Evolutionary conservation across 768 basidiomycete species (phyloP).

Genomic region (Kwoniella sp.): DNA sequence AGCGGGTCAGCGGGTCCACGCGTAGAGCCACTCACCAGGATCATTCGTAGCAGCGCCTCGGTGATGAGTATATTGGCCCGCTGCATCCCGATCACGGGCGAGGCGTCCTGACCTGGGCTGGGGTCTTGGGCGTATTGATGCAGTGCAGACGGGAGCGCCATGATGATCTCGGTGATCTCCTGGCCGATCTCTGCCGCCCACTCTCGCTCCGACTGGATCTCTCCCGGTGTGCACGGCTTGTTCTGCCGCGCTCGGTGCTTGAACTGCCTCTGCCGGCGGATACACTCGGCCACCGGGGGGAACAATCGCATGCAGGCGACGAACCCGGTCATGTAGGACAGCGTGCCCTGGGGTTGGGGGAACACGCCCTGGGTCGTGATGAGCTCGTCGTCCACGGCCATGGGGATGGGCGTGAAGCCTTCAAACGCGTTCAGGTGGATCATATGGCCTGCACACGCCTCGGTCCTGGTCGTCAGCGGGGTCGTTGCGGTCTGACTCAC

Average conservation of each 20-base stretch:
- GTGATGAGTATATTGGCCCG: constrained; percentile 21
- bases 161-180: constrained; percentile 8
- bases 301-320: constrained; percentile 16
- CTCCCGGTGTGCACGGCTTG: neutral
- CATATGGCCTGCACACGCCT: constrained; percentile 16
- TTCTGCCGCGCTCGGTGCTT: neutral
- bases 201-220: constrained; percentile 2
- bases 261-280: constrained; percentile 6
- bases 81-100: constrained; percentile 19
- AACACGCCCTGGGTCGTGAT: constrained; percentile 21
- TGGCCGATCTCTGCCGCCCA: constrained; percentile 6
- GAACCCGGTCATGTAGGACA: constrained; percentile 16
- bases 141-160: constrained; percentile 9
- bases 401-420: constrained; percentile 10
- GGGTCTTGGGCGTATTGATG: neutral
- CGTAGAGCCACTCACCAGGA: constrained; percentile 13
- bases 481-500: neutral
- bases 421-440: constrained; percentile 23
- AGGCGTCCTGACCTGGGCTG: neutral
- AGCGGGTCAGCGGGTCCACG: neutral
- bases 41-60: constrained; percentile 9
- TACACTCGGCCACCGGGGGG: constrained; percentile 12
- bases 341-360: constrained; percentile 2
- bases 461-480: constrained; percentile 6
- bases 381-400: constrained; percentile 19